phyloP scores from a whole-genome alignment of 2,329 filamentous ascomycete genomes.

The Colletotrichum viniferum region DNA sequence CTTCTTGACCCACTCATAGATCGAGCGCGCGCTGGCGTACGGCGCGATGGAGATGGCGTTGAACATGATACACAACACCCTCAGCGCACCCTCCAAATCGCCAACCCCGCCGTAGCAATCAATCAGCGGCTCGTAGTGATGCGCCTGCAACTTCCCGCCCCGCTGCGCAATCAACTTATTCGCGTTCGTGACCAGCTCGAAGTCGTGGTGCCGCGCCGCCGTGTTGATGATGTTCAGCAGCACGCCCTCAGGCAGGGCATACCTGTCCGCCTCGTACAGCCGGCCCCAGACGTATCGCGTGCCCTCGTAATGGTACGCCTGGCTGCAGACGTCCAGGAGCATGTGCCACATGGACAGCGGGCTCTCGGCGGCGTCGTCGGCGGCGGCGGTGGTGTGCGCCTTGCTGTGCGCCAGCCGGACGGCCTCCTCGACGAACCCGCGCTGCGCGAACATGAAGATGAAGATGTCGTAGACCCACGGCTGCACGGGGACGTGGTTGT shows the following conservation, averaged over 20 bases:
- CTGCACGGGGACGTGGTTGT: conserved; percentile 58
- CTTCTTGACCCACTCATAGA: conserved; percentile 61
- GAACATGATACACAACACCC: conserved; percentile 75
- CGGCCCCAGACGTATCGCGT: conserved; percentile 73
- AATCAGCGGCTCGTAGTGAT: conserved; percentile 83
- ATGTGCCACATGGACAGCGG: conserved; percentile 66
- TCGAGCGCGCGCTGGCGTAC: conserved; percentile 63
- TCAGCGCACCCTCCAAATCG: conserved; percentile 70
- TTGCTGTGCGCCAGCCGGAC: conserved; percentile 69
- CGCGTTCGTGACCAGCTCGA: conserved; percentile 71
- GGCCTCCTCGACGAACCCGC: conserved; percentile 79
- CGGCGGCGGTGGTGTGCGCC: conserved; percentile 30
- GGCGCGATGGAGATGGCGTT: conserved; percentile 63
- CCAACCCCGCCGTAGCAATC: conserved; percentile 67
- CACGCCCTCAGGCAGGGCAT: conserved; percentile 68
- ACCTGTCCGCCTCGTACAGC: conserved; percentile 48
- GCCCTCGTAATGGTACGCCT: conserved; percentile 65
- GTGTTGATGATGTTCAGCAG: conserved; percentile 73
- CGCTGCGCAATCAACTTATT: conserved; percentile 68
- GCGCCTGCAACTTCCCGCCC: conserved; percentile 59
- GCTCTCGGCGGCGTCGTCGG: conserved; percentile 32
- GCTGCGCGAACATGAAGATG: conserved; percentile 73
- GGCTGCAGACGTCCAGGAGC: conserved; percentile 77
- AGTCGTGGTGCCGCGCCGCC: conserved; percentile 72
- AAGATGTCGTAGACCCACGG: conserved; percentile 82